Evolutionary conservation across 1,284 basidiomycete genomes (phyloP), one percentile per base, ranked within the genome.

Genomic region (Tilletia caries): DNA sequence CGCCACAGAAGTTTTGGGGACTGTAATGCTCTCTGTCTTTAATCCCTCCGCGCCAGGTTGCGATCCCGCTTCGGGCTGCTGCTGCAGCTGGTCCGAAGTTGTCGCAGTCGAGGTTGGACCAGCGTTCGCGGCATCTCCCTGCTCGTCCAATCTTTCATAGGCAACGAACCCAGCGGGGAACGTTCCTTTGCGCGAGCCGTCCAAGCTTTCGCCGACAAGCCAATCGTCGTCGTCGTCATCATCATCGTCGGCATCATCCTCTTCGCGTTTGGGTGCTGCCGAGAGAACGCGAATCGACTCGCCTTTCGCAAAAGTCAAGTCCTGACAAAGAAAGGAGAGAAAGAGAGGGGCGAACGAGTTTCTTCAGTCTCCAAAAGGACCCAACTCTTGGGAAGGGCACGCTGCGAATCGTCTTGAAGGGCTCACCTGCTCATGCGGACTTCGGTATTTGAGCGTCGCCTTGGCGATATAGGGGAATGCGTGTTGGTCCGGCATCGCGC

Each of bases 151-250:
- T 64, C 67, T 34, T 29, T 68, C 74, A 10, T 72, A 50, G 12
- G 75, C 67, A 29, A 84, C 81, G 27, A 83, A 80, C 29, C 75
- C 68, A 8, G 74, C 79, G 0, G 84, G 84, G 67, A 84, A 84
- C 13, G 79, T 79, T 18, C 83, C 84, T 46, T 77, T 75, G 10
- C 73, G 69, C 4, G 65, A 69, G 3, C 79, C 79, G 37, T 79
- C 81, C 1, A 75, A 67, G 46, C 73, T 74, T 68, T 77, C 77
- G 33, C 84, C 84, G n/a, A 81, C 69, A 32, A 83, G 74, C 84
- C 84, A 84, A 50, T 80, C 79, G 18, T 82, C 83, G 3, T 83
- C 81, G 32, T 84, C 79, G 4, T 79, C 80, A 8, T 79, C 76
- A 15, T 75, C 73, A 10, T 76, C 76, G 13, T 74, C 76, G 2